These are phyloP conservation scores for Apiospora hydei DNA, from an alignment of 2,329 filamentous ascomycete genomes.

Conservation along the genomic window DNA sequence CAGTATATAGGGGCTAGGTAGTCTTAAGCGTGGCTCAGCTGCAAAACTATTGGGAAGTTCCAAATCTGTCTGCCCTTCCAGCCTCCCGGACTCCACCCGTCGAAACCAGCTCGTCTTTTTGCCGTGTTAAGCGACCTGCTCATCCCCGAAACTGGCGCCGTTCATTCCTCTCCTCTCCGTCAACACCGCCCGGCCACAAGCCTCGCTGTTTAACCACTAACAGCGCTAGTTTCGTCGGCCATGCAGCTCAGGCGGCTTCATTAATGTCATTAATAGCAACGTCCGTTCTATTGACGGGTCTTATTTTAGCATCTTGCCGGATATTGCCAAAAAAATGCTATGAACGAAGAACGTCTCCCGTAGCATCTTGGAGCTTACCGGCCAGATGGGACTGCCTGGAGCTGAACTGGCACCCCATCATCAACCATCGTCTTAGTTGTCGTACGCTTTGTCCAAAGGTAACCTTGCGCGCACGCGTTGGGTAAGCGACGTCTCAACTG, in stretches of 20 bases:
- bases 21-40: conserved; percentile 1
- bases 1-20: conserved; percentile 6
- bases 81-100: neutral
- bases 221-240: neutral
- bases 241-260: neutral
- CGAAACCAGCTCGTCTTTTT: neutral
- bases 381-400: neutral
- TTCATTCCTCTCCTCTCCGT: neutral
- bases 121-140: conserved; percentile 5
- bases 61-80: neutral
- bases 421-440: neutral
- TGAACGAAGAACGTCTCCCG: neutral
- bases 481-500: neutral
- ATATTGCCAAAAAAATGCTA: neutral
- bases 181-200: neutral
- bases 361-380: neutral
- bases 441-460: neutral
- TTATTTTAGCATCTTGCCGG: neutral
- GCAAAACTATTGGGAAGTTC: neutral
- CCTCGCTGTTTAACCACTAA: neutral
- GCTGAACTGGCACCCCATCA: neutral
- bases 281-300: neutral
- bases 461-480: neutral
- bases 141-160: neutral
- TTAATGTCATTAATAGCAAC: too few species aligned